Percentiles rank a stretch among this genome's conserved stretches.
These are phyloP conservation scores for Solanum chacoense DNA, from an alignment of 305 asterid species.

Conservation along the genomic window DNA sequence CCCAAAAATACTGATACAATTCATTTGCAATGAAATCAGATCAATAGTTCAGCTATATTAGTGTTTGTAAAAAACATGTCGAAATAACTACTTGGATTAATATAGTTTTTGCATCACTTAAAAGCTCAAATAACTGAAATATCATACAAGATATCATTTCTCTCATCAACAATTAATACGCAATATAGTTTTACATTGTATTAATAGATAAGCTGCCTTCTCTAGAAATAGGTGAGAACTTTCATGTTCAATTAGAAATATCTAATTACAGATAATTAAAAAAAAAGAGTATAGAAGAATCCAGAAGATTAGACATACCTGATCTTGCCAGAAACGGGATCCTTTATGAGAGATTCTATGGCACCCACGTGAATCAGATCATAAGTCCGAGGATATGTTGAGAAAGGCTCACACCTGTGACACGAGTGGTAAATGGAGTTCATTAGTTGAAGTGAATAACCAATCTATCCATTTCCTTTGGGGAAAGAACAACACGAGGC, in stretches of 20 bases:
- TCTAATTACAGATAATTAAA: neutral
- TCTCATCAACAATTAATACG: neutral
- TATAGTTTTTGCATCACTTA: neutral
- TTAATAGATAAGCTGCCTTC: neutral
- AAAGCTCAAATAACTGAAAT: neutral
- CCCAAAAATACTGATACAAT: neutral
- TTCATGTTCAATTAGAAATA: neutral
- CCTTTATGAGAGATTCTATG: slow-evolving; percentile 65
- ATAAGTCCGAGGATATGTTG: slow-evolving; percentile 95
- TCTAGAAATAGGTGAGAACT: neutral
- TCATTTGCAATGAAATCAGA: neutral
- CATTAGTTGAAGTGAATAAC: neutral
- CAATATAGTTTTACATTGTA: neutral
- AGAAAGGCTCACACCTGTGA: slow-evolving; percentile 96
- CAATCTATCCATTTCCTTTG: neutral
- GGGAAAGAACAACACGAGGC: neutral
- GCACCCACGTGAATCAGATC: slow-evolving; percentile 78
- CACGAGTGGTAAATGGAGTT: slow-evolving; percentile 12
- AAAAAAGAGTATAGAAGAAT: neutral
- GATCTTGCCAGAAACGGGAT: slow-evolving; percentile 52
- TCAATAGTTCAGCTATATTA: neutral
- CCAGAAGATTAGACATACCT: slow-evolving; percentile 35
- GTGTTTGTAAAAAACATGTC: neutral
- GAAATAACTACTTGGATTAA: neutral
- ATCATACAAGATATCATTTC: neutral